A percentile compares a stretch with the other conserved stretches of the same genome.
These are phyloP conservation scores for Harrya chromipes DNA, from an alignment of 768 basidiomycete species.

Conservation along the genomic window DNA sequence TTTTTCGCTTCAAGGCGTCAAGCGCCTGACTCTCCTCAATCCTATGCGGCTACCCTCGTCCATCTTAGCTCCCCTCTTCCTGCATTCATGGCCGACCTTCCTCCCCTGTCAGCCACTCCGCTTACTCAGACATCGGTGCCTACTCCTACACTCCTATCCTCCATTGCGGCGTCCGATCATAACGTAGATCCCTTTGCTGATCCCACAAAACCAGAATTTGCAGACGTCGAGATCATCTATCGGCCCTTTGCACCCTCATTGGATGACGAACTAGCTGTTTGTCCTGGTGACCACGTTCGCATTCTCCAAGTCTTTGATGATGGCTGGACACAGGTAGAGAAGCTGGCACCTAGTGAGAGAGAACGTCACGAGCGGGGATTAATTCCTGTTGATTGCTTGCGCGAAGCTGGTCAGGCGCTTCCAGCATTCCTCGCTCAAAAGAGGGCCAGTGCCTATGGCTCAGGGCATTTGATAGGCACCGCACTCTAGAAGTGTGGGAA, in stretches of 20 bases:
- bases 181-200: constrained; percentile 36
- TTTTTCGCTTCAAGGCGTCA: neutral
- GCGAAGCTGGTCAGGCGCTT: constrained; percentile 44
- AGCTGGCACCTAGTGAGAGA: constrained; percentile 17
- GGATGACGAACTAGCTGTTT: constrained; percentile 57
- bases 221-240: constrained; percentile 46
- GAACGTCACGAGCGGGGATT: constrained; percentile 39
- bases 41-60: constrained; percentile 19
- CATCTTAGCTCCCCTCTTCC: constrained; percentile 17
- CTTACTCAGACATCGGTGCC: constrained; percentile 7
- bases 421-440: constrained; percentile 49
- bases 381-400: constrained; percentile 70
- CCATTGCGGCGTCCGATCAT: constrained; percentile 8
- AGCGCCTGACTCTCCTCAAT: constrained; percentile 1
- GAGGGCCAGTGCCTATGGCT: constrained; percentile 40
- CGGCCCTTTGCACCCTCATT: constrained; percentile 56
- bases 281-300: constrained; percentile 48
- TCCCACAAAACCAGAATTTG: constrained; percentile 30
- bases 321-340: constrained; percentile 68
- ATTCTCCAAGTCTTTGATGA: constrained; percentile 60
- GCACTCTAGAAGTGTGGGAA: neutral
- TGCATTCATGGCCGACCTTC: constrained; percentile 11
- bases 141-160: neutral
- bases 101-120: constrained; percentile 12
- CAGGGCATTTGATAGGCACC: neutral